A percentile compares a stretch with the other conserved stretches of the same genome.
phyloP scores from a whole-genome alignment of 108 stramenopile genomes.

The Halocafeteria seosinensis region DNA sequence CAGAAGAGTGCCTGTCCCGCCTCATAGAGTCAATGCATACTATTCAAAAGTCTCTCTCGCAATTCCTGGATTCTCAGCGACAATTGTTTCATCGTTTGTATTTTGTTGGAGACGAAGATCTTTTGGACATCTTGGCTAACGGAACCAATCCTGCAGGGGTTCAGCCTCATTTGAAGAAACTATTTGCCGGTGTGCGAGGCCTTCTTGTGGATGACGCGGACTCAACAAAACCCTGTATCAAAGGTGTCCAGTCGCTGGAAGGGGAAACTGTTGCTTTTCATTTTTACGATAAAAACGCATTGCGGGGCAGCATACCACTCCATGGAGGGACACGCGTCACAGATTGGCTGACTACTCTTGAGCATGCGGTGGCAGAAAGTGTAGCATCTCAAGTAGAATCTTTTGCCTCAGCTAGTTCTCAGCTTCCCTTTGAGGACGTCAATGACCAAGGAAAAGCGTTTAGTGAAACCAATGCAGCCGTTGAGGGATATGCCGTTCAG shows the following conservation, averaged over 20 bases:
- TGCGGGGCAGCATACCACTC: slow-evolving; percentile 46
- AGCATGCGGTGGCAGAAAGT: too few relatives aligned
- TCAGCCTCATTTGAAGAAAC: slow-evolving; percentile 74
- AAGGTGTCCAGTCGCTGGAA: too few relatives aligned
- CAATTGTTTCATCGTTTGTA: slow-evolving; percentile 85
- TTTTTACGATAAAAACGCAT: too few relatives aligned
- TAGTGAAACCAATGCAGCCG: too few relatives aligned
- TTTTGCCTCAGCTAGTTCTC: too few relatives aligned
- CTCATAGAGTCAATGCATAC: slow-evolving; percentile 62
- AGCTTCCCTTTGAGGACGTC: too few relatives aligned
- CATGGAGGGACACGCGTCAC: background rate
- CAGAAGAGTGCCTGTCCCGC: slow-evolving; percentile 71
- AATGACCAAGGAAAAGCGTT: too few relatives aligned
- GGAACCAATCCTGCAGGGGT: slow-evolving; percentile 74
- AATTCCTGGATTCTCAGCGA: slow-evolving; percentile 84
- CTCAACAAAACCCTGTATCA: too few relatives aligned
- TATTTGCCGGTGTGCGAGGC: slow-evolving; percentile 78
- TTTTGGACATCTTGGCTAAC: slow-evolving; percentile 91
- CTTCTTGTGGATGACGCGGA: background rate
- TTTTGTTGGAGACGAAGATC: slow-evolving; percentile 96
- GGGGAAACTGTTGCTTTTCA: too few relatives aligned
- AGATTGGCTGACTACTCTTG: too few relatives aligned
- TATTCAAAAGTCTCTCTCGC: slow-evolving; percentile 84
- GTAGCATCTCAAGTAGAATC: too few relatives aligned
- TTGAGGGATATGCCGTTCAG: too few relatives aligned